Percentiles rank a stretch among this genome's conserved stretches.
These are phyloP conservation scores for Fraxinus pennsylvanica DNA, from an alignment of 257 asterid species.

Conservation along the genomic window DNA sequence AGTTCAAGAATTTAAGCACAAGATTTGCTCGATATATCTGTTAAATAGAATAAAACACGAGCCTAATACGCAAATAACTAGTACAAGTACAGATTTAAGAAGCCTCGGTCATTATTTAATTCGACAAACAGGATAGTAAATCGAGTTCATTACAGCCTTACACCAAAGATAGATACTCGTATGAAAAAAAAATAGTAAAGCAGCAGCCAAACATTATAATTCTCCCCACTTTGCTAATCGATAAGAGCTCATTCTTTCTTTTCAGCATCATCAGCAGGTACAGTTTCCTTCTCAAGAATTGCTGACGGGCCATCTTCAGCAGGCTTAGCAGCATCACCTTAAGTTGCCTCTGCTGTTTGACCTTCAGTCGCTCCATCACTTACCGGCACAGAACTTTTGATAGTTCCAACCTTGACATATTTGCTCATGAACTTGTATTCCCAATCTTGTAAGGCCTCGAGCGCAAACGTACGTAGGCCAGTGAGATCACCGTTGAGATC, in stretches of 20 bases:
- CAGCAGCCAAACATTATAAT: neutral
- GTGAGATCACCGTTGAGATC: slow-evolving; percentile 72
- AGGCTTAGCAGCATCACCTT: slow-evolving; percentile 39
- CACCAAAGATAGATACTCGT: slow-evolving; percentile 8
- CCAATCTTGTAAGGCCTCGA: slow-evolving; percentile 94
- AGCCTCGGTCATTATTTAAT: slow-evolving; percentile 37
- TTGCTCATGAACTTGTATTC: slow-evolving; percentile 98
- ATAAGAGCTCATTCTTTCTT: slow-evolving; percentile 46
- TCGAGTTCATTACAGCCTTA: slow-evolving; percentile 18
- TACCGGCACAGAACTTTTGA: slow-evolving; percentile 53
- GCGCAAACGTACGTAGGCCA: slow-evolving; percentile 84
- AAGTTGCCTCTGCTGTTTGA: slow-evolving; percentile 31
- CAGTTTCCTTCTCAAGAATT: slow-evolving; percentile 22
- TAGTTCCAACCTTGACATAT: slow-evolving; percentile 91
- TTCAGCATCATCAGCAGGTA: slow-evolving; percentile 35
- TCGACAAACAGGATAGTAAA: slow-evolving; percentile 22
- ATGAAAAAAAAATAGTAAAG: slow-evolving; percentile 13
- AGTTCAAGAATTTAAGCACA: neutral
- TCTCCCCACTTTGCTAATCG: neutral
- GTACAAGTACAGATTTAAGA: slow-evolving; percentile 5
- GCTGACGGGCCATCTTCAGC: slow-evolving; percentile 30
- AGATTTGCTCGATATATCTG: too few relatives aligned
- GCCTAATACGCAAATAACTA: neutral
- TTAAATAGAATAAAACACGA: neutral
- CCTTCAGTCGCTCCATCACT: slow-evolving; percentile 43